Percentiles rank a stretch among this genome's conserved stretches.
Conservation (phyloP, 2,329 filamentous ascomycete species). For the Sarocladium oryzae region DNA sequence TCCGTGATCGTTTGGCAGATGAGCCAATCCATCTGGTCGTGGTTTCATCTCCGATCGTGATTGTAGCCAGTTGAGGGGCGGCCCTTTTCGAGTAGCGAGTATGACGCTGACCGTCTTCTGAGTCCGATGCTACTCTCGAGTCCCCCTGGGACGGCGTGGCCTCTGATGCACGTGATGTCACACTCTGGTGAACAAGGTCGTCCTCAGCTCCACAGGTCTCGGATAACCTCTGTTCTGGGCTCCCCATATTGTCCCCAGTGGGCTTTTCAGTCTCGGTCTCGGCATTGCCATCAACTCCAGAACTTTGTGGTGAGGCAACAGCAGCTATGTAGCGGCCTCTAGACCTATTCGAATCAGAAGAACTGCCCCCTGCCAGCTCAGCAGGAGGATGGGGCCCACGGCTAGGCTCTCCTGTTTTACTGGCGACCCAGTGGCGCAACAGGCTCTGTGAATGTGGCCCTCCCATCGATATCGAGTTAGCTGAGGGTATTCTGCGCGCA, state of each 20-base stretch:
- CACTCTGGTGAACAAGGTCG: neutral
- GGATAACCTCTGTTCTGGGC: no score
- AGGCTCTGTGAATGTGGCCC: conserved; percentile 8
- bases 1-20: conserved; percentile 35
- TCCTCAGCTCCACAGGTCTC: neutral
- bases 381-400: neutral
- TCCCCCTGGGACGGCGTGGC: conserved; percentile 7
- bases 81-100: conserved; percentile 44
- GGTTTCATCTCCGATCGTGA: conserved; percentile 66
- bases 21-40: conserved; percentile 60
- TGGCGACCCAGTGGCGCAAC: conserved; percentile 2
- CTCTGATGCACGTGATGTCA: neutral
- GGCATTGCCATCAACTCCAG: no score
- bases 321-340: neutral
- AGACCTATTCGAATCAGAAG: neutral
- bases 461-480: conserved; percentile 3
- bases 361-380: neutral
- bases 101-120: conserved; percentile 7
- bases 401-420: neutral
- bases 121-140: neutral
- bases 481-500: neutral
- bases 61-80: conserved; percentile 58
- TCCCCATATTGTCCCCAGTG: no score
- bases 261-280: no score
- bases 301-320: neutral